Evolutionary conservation across 345 rosid genomes (phyloP).

Genomic region (Aethionema arabicum): DNA sequence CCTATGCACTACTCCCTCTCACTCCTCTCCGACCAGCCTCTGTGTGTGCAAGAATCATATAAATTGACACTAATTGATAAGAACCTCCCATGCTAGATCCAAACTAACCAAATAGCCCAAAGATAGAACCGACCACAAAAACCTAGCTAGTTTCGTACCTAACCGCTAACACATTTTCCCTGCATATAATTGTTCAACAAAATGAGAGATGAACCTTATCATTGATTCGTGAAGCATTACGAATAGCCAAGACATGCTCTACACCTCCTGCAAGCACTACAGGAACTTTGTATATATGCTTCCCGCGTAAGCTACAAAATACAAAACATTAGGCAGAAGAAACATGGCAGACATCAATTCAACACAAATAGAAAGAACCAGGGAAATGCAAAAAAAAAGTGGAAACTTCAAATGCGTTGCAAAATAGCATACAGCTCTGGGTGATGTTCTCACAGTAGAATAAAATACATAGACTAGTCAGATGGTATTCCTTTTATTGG

Average conservation of each 20-base stretch:
- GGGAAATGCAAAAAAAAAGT: slow-evolving; percentile 17
- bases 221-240: slow-evolving; percentile 55
- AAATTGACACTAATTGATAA: too few species aligned
- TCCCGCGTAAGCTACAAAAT: slow-evolving; percentile 70
- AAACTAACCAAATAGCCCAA: too few species aligned
- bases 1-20: too few species aligned
- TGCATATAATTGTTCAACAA: slow-evolving; percentile 19
- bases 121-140: too few species aligned
- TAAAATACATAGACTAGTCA: slow-evolving; percentile 3
- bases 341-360: slow-evolving; percentile 22
- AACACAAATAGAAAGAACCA: slow-evolving; percentile 18
- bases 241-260: slow-evolving; percentile 75
- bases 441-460: slow-evolving; percentile 7
- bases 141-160: too few species aligned
- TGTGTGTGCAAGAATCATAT: too few species aligned
- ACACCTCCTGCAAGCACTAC: slow-evolving; percentile 64
- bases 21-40: too few species aligned
- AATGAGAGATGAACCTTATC: slow-evolving; percentile 49
- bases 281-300: slow-evolving; percentile 72
- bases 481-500: slow-evolving; percentile 3
- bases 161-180: background rate
- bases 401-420: slow-evolving; percentile 12
- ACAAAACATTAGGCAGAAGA: slow-evolving; percentile 26
- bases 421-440: slow-evolving; percentile 14
- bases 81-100: too few species aligned